Base-by-base conservation (phyloP, 139 green algal genomes). In the Desmodesmus armatus region DNA sequence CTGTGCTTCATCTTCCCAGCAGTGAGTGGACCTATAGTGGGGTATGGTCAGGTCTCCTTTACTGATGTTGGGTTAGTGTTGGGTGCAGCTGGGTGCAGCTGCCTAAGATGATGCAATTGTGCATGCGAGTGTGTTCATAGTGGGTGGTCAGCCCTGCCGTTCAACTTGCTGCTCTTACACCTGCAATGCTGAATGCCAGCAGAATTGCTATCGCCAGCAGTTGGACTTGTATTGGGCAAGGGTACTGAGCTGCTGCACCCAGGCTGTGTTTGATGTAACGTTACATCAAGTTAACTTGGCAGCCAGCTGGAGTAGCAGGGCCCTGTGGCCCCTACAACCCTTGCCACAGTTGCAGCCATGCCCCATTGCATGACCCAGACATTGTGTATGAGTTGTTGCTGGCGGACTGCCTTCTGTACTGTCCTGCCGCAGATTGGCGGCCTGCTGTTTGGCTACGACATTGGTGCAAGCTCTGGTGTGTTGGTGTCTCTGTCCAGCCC, bases 371-470 rank as follows among this genome's bases (percentile, higher is more conserved):
- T 63, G 53, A 17, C 17, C 17, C 53, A 17, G 53, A 19, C 53
- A 19, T n/a, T 43, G 65, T 43, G 9, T 76, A 5, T 29, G 27
- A 9, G 67, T 27, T 6, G 15, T 43, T 25, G 40, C 71, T 25
- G 2, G 43, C 13, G 37, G 6, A 15, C 60, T 27, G 33, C 55
- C 44, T 49, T 27, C 29, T 63, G 41, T 75, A 44, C 66, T 49
- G 66, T 44, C 21, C 35, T 49, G 58, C 58, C n/a, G 72, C 82
- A 92, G 47, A 27, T 97, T 31, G 93, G 91, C 11, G 94, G 94
- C 27, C 74, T 92, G 19, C 85, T 96, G 49, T 97, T 97, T 88
- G 94, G 90, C 27, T 97, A 95, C 82, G 95, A 98, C 87, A 98
- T 98, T 37, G 96, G 96, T 5, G 93, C 94, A 25, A 97, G 94